A percentile compares a stretch with the other conserved stretches of the same genome.
Conservation (phyloP, 768 basidiomycete genomes). For the Cystobasidium onofrii region DNA sequence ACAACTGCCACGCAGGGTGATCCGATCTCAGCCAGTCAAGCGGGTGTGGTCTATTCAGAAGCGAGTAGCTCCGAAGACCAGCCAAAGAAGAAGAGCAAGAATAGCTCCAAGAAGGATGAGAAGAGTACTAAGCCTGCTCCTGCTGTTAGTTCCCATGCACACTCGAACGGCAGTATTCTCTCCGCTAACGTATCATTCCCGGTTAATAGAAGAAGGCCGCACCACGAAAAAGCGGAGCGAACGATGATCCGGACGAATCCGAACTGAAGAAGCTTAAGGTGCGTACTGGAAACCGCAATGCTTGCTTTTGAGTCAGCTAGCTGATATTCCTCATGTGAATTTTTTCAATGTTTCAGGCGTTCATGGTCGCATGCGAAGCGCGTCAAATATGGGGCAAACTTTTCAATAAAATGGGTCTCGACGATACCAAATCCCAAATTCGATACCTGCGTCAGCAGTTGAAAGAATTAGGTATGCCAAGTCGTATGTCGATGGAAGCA, state of each 20-base stretch:
- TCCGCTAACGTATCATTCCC: background rate
- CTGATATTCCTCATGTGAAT: no score
- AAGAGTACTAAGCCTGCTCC: background rate
- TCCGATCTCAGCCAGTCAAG: constrained; percentile 21
- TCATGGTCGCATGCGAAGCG: constrained; percentile 24
- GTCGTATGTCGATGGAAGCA: constrained; percentile 22
- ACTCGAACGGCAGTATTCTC: background rate
- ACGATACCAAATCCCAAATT: constrained; percentile 5
- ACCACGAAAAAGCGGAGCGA: background rate
- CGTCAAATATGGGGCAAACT: constrained; percentile 21
- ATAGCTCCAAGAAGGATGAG: background rate
- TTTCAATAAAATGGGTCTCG: background rate
- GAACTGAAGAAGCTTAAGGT: constrained; percentile 30
- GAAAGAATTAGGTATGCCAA: constrained; percentile 29
- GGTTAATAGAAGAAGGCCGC: constrained; percentile 1
- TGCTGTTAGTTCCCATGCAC: background rate
- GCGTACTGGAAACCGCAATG: background rate
- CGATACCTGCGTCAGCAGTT: constrained; percentile 14
- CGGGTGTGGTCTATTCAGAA: constrained; percentile 1
- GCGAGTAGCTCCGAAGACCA: background rate
- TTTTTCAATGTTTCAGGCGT: constrained; percentile 7
- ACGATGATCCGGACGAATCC: constrained; percentile 7
- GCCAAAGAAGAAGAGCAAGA: background rate
- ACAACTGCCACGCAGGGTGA: background rate
- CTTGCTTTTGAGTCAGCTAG: no score